Conservation (phyloP, 768 basidiomycete species). For the Dacryopinax primogenitus region DNA sequence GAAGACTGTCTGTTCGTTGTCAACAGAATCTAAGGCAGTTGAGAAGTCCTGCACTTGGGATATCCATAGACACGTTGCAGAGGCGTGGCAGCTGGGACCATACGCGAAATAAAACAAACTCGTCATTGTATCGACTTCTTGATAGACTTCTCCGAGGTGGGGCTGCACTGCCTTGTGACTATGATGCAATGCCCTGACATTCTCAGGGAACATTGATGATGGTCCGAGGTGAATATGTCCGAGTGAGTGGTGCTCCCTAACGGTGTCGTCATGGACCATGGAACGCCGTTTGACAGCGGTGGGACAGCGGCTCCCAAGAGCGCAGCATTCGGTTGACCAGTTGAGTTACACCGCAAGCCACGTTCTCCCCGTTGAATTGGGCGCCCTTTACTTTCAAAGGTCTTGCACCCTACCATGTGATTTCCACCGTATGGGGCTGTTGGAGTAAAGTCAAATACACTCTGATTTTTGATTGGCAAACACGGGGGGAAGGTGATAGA, state of each 20-base stretch:
- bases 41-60: too few species aligned
- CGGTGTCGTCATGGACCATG: not conserved
- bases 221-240: too few species aligned
- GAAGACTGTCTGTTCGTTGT: not conserved
- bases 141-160: constrained; percentile 6
- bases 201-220: too few species aligned
- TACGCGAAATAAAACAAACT: too few species aligned
- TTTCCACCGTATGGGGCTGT: not conserved
- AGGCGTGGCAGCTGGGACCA: constrained; percentile 3
- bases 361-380: not conserved
- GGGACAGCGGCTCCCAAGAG: not conserved
- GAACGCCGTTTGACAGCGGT: not conserved
- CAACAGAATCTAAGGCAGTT: not conserved
- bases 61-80: not conserved
- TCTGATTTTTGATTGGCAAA: not conserved
- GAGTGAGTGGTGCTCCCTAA: not conserved
- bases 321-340: too few species aligned
- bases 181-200: too few species aligned
- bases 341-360: not conserved
- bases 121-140: not conserved
- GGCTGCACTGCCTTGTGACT: not conserved
- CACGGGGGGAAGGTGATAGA: not conserved
- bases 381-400: not conserved
- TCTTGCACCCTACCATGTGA: constrained; percentile 4
- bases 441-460: not conserved